phyloP scores from a whole-genome alignment of 1,284 basidiomycete genomes.

The Trametes pubescens region DNA sequence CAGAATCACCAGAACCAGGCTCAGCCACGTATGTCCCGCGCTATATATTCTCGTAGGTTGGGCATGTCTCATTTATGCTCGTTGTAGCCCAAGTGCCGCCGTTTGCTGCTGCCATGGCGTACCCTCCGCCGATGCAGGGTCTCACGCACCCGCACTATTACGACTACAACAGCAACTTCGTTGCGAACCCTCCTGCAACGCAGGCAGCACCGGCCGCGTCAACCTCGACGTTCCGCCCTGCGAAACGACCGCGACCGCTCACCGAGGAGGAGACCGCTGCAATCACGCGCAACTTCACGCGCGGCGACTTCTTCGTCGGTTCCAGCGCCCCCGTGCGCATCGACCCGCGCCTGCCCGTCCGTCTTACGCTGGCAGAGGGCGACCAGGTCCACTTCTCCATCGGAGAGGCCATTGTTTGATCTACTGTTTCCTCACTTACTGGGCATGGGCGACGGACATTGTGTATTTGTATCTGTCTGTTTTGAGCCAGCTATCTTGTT shows the following conservation, averaged over 20 bases:
- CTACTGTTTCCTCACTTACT: neutral
- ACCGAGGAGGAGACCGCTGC: slow-evolving; percentile 83
- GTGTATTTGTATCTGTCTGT: slow-evolving; percentile 28
- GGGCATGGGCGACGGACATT: slow-evolving; percentile 26
- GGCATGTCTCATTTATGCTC: slow-evolving; percentile 5
- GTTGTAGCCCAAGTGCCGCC: slow-evolving; percentile 31
- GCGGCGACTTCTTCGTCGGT: slow-evolving; percentile 82
- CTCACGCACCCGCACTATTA: slow-evolving; percentile 76
- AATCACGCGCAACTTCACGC: slow-evolving; percentile 78
- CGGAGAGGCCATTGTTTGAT: slow-evolving; percentile 56
- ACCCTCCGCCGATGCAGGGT: slow-evolving; percentile 45
- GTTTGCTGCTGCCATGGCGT: slow-evolving; percentile 35
- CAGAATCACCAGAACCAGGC: slow-evolving; percentile 48
- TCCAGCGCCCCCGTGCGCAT: slow-evolving; percentile 79
- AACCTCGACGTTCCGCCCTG: slow-evolving; percentile 75
- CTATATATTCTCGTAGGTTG: slow-evolving; percentile 6
- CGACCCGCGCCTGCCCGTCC: slow-evolving; percentile 77
- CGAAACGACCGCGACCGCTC: slow-evolving; percentile 75
- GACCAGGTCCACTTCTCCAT: slow-evolving; percentile 83
- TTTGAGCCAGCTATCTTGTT: slow-evolving; percentile 29
- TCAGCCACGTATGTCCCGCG: slow-evolving; percentile 49
- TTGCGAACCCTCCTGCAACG: slow-evolving; percentile 55
- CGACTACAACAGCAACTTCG: slow-evolving; percentile 72
- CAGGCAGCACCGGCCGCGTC: slow-evolving; percentile 48
- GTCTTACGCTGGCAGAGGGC: slow-evolving; percentile 78